phyloP scores from a whole-genome alignment of 2,329 filamentous ascomycete genomes.

The Nigrograna mackinnonii region DNA sequence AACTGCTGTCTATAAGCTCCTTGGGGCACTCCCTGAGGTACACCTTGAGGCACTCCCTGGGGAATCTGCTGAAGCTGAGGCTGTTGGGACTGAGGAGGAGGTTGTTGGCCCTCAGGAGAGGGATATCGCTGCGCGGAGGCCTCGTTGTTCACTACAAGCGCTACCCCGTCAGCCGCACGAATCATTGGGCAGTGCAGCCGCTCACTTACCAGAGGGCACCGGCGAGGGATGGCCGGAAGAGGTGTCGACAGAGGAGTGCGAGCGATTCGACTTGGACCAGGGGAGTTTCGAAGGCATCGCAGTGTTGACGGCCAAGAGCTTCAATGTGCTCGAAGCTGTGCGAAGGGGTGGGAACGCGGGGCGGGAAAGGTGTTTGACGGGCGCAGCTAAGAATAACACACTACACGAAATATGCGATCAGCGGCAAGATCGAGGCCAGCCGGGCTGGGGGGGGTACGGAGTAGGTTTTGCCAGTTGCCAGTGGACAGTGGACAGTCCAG shows the following conservation, averaged over 20 bases:
- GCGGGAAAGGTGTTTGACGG: slow-evolving; percentile 9
- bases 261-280: slow-evolving; percentile 42
- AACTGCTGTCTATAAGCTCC: slow-evolving; percentile 20
- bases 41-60: neutral
- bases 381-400: slow-evolving; percentile 38
- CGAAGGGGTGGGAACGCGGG: slow-evolving; percentile 17
- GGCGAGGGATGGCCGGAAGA: slow-evolving; percentile 38
- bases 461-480: no score
- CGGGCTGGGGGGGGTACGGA: no score
- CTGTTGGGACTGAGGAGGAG: slow-evolving; percentile 10
- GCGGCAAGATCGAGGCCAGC: no score
- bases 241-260: slow-evolving; percentile 41
- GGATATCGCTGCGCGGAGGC: slow-evolving; percentile 28
- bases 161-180: slow-evolving; percentile 37
- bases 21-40: neutral
- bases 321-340: slow-evolving; percentile 13
- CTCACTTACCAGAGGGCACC: slow-evolving; percentile 36
- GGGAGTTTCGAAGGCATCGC: slow-evolving; percentile 43
- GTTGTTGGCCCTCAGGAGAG: slow-evolving; percentile 16
- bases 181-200: slow-evolving; percentile 23
- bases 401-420: slow-evolving; percentile 17
- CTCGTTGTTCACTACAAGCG: slow-evolving; percentile 38
- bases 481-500: no score
- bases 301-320: slow-evolving; percentile 23
- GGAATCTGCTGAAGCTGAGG: slow-evolving; percentile 16